phyloP scores from a whole-genome alignment of 2,329 filamentous ascomycete species.

The Aspergillus niger region DNA sequence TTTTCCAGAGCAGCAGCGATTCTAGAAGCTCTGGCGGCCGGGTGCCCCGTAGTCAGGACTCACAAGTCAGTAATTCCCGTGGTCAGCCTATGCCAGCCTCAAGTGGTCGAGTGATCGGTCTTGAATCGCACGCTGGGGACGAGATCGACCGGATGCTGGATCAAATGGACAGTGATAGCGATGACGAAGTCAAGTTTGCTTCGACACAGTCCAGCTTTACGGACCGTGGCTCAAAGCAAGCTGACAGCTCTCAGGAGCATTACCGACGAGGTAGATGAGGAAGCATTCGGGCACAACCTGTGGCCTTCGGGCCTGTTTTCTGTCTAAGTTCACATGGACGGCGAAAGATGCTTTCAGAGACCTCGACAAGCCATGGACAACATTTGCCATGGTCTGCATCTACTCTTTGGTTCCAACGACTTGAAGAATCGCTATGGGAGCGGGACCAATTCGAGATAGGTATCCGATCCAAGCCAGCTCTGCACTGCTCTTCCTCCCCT shows the following conservation, averaged over 20 bases:
- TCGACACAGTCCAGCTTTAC: conserved; percentile 1
- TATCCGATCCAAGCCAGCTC: too few relatives aligned
- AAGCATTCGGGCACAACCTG: too few relatives aligned
- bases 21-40: conserved; percentile 22
- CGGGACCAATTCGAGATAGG: too few relatives aligned
- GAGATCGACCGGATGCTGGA: conserved; percentile 45
- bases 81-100: background rate
- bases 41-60: conserved; percentile 16
- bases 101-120: conserved; percentile 17
- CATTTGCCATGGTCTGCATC: too few relatives aligned
- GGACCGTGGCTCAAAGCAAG: background rate
- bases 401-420: too few relatives aligned
- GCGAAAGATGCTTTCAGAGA: too few relatives aligned
- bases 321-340: too few relatives aligned
- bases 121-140: conserved; percentile 40
- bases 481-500: too few relatives aligned
- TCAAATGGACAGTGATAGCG: conserved; percentile 44
- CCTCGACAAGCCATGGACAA: too few relatives aligned
- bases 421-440: too few relatives aligned
- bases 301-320: too few relatives aligned
- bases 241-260: background rate
- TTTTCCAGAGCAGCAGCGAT: conserved; percentile 29
- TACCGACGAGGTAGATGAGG: background rate
- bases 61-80: conserved; percentile 20
- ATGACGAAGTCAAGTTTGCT: conserved; percentile 29